phyloP scores from a whole-genome alignment of 805 yeast genomes.

The Candida dendrica region DNA sequence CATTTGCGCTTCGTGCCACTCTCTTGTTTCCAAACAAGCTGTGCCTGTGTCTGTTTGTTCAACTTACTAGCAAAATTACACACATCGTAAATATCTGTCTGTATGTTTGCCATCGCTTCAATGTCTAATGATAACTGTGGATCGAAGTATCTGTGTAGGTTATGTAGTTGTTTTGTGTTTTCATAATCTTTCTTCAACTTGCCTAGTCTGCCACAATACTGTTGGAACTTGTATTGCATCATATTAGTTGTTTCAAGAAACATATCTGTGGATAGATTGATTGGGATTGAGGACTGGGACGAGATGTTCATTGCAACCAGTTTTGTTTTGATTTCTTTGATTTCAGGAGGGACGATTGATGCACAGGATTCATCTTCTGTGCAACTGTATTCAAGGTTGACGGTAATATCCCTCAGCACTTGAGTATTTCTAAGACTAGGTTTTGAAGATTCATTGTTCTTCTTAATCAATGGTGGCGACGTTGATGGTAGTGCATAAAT shows the following conservation, averaged over 20 bases:
- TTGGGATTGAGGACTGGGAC: constrained; percentile 33
- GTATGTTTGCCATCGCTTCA: constrained; percentile 13
- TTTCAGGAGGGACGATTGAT: constrained; percentile 22
- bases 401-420: no score
- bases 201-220: constrained; percentile 6
- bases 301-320: constrained; percentile 26
- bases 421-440: no score
- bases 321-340: constrained; percentile 22
- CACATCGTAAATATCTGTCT: constrained; percentile 6
- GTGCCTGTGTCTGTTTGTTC: constrained; percentile 1
- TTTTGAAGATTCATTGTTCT: constrained; percentile 27
- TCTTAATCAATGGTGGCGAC: constrained; percentile 29
- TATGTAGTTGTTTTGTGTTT: constrained; percentile 1
- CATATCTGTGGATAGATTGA: constrained; percentile 28
- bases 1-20: constrained; percentile 25
- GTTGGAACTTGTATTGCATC: constrained; percentile 18
- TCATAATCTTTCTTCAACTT: constrained; percentile 13
- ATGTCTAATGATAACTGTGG: constrained; percentile 10
- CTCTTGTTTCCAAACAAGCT: constrained; percentile 21
- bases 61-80: not conserved
- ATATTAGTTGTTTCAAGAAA: constrained; percentile 17
- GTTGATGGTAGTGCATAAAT: constrained; percentile 29
- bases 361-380: no score
- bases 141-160: constrained; percentile 8
- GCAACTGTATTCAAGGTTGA: constrained; percentile 21